Percentiles rank a stretch among this genome's conserved stretches.
Conservation (phyloP, 1,284 basidiomycete genomes). For the Boletus mariae region DNA sequence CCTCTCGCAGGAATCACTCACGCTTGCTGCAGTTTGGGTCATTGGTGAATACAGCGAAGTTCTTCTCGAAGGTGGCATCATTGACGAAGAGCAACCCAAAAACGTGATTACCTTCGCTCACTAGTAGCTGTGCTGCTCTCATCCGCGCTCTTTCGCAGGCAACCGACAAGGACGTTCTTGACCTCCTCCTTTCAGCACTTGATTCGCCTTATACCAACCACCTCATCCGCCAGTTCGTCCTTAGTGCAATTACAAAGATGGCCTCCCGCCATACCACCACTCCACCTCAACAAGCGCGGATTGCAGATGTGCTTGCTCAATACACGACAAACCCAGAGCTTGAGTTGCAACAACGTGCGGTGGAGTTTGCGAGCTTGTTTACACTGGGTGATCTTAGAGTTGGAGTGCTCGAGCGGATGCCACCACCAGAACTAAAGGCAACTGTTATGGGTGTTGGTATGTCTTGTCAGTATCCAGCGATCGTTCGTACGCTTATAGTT, state of each 20-base stretch:
- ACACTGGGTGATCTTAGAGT: constrained; percentile 69
- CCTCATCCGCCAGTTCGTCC: constrained; percentile 88
- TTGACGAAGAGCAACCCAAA: constrained; percentile 82
- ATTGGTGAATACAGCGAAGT: constrained; percentile 97
- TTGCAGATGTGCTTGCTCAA: constrained; percentile 69
- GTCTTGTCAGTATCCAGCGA: neutral
- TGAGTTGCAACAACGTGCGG: constrained; percentile 93
- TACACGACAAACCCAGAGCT: constrained; percentile 87
- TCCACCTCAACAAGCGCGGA: constrained; percentile 69
- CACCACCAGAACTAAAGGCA: constrained; percentile 91
- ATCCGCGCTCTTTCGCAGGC: constrained; percentile 42
- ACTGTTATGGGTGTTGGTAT: constrained; percentile 90
- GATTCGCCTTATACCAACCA: constrained; percentile 95
- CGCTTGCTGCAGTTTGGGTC: constrained; percentile 91
- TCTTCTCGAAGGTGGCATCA: constrained; percentile 83
- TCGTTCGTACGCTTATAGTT: neutral
- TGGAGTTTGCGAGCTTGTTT: constrained; percentile 90
- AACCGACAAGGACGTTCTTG: constrained; percentile 79
- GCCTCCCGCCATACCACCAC: constrained; percentile 71
- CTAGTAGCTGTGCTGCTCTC: neutral
- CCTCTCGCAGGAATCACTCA: constrained; percentile 95
- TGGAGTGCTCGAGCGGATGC: constrained; percentile 98
- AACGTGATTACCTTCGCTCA: constrained; percentile 42
- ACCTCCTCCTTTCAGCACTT: constrained; percentile 83
- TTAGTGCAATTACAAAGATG: constrained; percentile 89